Evolutionary conservation across 352 stramenopile genomes (phyloP).

Genomic region (Globisporangium okanoganense): DNA sequence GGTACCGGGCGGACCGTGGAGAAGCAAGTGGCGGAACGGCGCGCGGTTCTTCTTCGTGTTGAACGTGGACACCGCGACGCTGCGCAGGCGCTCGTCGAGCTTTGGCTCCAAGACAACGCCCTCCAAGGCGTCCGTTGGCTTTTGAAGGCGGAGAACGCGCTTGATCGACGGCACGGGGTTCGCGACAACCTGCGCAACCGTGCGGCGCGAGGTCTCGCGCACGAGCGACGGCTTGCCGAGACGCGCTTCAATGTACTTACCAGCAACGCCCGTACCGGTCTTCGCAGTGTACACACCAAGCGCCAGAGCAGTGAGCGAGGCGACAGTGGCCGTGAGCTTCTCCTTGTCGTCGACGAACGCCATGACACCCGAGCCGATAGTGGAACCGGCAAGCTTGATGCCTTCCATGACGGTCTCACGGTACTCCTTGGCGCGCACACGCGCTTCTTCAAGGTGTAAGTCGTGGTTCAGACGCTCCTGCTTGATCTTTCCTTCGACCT

Average conservation of each 20-base stretch:
- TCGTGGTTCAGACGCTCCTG: conserved; percentile 99
- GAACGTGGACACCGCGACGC: conserved; percentile 95
- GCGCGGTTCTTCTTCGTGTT: conserved; percentile 99
- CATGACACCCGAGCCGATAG: conserved; percentile 92
- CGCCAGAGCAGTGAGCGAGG: conserved; percentile 92
- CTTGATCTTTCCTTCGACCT: conserved; percentile 94
- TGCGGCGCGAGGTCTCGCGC: conserved; percentile 94
- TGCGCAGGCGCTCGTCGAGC: conserved; percentile 92
- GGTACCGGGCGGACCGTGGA: conserved; percentile 97
- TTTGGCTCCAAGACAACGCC: conserved; percentile 93
- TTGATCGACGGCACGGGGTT: conserved; percentile 88
- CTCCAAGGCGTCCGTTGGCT: conserved; percentile 92
- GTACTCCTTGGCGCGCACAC: conserved; percentile 88
- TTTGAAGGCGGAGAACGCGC: conserved; percentile 85
- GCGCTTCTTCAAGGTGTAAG: conserved; percentile 95
- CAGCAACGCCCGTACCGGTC: conserved; percentile 90
- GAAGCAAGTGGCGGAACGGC: conserved; percentile 97
- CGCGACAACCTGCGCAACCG: conserved; percentile 71
- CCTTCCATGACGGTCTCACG: conserved; percentile 95
- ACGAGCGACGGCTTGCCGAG: conserved; percentile 98
- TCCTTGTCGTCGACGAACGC: conserved; percentile 94
- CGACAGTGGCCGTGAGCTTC: conserved; percentile 95
- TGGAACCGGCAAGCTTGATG: conserved; percentile 93
- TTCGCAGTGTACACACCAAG: conserved; percentile 96
- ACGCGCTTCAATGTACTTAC: conserved; percentile 94